Percentiles rank a stretch among this genome's conserved stretches.
phyloP scores from a whole-genome alignment of 805 yeast genomes.

The Grigorovia transvaalensis region DNA sequence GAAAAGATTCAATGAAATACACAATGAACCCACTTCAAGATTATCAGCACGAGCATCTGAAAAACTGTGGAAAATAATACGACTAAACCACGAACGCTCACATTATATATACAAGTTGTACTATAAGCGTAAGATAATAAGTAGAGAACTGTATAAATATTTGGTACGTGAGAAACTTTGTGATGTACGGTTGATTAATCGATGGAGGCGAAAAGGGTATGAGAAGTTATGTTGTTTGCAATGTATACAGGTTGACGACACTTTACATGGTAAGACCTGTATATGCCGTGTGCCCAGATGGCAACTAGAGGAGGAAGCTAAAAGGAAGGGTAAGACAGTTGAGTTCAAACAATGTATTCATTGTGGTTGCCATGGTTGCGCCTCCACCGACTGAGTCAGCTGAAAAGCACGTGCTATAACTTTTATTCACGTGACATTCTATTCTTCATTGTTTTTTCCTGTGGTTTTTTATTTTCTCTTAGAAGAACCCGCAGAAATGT shows the following conservation, averaged over 20 bases:
- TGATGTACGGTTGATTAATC: conserved; percentile 66
- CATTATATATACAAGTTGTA: conserved; percentile 65
- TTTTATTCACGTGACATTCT: no score
- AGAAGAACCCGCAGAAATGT: no score
- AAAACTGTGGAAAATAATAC: conserved; percentile 58
- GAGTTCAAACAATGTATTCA: conserved; percentile 51
- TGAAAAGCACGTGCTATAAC: no score
- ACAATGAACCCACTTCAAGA: conserved; percentile 30
- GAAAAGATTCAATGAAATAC: conserved; percentile 45
- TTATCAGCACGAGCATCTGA: conserved; percentile 44
- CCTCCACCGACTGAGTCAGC: conserved; percentile 44
- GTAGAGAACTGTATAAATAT: conserved; percentile 63
- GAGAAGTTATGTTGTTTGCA: conserved; percentile 75
- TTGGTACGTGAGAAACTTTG: conserved; percentile 54
- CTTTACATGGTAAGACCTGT: conserved; percentile 59
- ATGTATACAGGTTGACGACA: conserved; percentile 59
- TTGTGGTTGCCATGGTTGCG: conserved; percentile 82
- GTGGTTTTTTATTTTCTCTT: no score
- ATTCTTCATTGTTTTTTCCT: no score
- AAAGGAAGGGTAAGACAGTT: conserved; percentile 11
- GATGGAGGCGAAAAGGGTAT: conserved; percentile 78
- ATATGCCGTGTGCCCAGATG: conserved; percentile 77
- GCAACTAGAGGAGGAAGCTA: conserved; percentile 31
- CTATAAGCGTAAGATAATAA: conserved; percentile 59
- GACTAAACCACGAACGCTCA: conserved; percentile 63